A percentile compares a stretch with the other conserved stretches of the same genome.
These are phyloP conservation scores for Colletotrichum sp. DNA, from an alignment of 2,329 filamentous ascomycete species.

Conservation along the genomic window DNA sequence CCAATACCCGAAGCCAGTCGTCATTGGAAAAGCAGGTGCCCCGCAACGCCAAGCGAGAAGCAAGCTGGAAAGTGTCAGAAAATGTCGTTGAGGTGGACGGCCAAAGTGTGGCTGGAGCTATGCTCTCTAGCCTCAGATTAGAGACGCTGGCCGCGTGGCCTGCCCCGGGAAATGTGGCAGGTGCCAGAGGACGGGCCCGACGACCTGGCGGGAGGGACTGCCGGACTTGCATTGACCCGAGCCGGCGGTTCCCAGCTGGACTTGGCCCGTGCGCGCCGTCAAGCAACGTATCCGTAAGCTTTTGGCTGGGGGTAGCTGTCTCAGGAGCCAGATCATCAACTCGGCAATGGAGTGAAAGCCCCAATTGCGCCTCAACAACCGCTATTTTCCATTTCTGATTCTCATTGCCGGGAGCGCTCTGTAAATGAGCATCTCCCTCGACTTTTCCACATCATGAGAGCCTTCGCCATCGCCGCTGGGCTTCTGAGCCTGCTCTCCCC, in stretches of 20 bases:
- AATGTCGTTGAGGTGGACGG: neutral
- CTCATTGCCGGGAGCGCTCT: constrained; percentile 23
- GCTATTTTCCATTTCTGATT: constrained; percentile 12
- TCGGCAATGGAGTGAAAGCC: constrained; percentile 24
- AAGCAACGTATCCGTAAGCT: constrained; percentile 40
- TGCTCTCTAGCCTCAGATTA: neutral
- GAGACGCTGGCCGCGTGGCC: neutral
- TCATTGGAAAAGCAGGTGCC: neutral
- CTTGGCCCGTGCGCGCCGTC: constrained; percentile 24
- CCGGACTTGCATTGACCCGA: constrained; percentile 13
- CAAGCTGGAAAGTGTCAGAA: neutral
- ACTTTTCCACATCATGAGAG: constrained; percentile 46
- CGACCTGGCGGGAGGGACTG: neutral
- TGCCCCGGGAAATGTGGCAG: neutral
- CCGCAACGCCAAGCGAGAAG: neutral
- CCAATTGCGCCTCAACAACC: constrained; percentile 21
- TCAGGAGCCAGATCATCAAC: constrained; percentile 26
- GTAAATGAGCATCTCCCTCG: constrained; percentile 30
- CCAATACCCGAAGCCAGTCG: neutral
- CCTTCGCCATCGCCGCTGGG: constrained; percentile 58
- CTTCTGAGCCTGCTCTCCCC: constrained; percentile 63
- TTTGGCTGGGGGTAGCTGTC: constrained; percentile 32
- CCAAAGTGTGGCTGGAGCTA: neutral
- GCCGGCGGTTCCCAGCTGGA: neutral
- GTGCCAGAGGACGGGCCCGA: neutral